phyloP scores from a whole-genome alignment of 1,284 basidiomycete species.

The Cutaneotrichosporon sp. region DNA sequence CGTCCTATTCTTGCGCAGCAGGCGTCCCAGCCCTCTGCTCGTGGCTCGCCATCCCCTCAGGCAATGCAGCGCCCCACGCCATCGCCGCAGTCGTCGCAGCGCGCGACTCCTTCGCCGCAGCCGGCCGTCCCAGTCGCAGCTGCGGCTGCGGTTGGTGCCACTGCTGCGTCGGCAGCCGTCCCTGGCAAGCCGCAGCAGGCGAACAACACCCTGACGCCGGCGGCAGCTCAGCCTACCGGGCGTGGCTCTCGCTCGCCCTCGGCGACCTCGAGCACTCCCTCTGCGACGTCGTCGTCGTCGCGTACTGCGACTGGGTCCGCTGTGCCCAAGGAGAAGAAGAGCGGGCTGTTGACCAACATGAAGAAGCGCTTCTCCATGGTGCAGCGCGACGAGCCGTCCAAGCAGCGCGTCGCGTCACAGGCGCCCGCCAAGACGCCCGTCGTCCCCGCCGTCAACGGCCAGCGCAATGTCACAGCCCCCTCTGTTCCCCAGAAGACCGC shows the following conservation, averaged over 20 bases:
- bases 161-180: neutral
- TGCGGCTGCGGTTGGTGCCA: neutral
- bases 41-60: neutral
- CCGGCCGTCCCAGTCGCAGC: neutral
- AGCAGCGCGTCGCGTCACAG: conserved; percentile 4
- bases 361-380: conserved; percentile 20
- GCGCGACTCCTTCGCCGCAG: neutral
- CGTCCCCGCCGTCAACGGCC: neutral
- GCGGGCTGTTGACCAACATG: conserved; percentile 12
- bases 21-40: neutral
- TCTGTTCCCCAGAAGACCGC: neutral
- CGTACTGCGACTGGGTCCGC: neutral
- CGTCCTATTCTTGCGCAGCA: neutral
- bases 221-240: neutral
- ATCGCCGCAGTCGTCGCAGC: neutral
- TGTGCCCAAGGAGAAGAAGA: conserved; percentile 6
- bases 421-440: neutral
- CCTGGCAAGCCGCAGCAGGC: neutral
- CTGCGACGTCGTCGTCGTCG: neutral
- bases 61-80: neutral
- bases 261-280: neutral
- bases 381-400: conserved; percentile 3
- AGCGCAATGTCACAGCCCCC: neutral
- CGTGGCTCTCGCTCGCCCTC: neutral
- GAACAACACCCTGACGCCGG: neutral